phyloP scores from a whole-genome alignment of 495 filamentous ascomycete species.

The Aspergillus wentii region DNA sequence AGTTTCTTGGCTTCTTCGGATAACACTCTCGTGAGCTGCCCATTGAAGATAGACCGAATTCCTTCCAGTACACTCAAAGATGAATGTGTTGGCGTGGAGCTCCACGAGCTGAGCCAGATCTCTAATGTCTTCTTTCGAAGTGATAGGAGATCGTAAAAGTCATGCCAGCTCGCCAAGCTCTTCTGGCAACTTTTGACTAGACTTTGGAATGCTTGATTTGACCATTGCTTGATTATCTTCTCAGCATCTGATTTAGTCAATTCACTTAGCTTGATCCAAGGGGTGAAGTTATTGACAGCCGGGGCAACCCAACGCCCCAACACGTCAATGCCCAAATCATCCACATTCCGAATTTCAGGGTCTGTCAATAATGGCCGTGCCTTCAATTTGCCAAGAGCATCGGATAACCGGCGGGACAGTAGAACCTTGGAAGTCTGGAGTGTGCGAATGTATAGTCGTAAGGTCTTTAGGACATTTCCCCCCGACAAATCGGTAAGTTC shows the following conservation, averaged over 20 bases:
- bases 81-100: slow-evolving; percentile 35
- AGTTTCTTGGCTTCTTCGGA: slow-evolving; percentile 54
- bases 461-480: slow-evolving; percentile 52
- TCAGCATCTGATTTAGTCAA: slow-evolving; percentile 59
- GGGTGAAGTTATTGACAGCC: slow-evolving; percentile 81
- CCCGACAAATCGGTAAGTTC: slow-evolving; percentile 25
- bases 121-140: slow-evolving; percentile 66
- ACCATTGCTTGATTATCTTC: slow-evolving; percentile 69
- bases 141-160: slow-evolving; percentile 62
- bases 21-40: slow-evolving; percentile 54
- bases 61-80: slow-evolving; percentile 60
- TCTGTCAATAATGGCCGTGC: slow-evolving; percentile 65
- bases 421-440: slow-evolving; percentile 69
- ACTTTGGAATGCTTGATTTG: slow-evolving; percentile 59
- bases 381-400: slow-evolving; percentile 66
- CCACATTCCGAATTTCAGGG: slow-evolving; percentile 54
- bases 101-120: slow-evolving; percentile 61
- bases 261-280: slow-evolving; percentile 84
- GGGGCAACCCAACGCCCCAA: slow-evolving; percentile 77
- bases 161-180: slow-evolving; percentile 48
- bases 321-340: slow-evolving; percentile 75
- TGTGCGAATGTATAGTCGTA: slow-evolving; percentile 72
- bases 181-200: slow-evolving; percentile 56
- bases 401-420: slow-evolving; percentile 66
- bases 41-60: slow-evolving; percentile 64